These are phyloP conservation scores for Chlamydomonas schloesseri DNA, from an alignment of 139 green algal genomes.

Conservation along the genomic window DNA sequence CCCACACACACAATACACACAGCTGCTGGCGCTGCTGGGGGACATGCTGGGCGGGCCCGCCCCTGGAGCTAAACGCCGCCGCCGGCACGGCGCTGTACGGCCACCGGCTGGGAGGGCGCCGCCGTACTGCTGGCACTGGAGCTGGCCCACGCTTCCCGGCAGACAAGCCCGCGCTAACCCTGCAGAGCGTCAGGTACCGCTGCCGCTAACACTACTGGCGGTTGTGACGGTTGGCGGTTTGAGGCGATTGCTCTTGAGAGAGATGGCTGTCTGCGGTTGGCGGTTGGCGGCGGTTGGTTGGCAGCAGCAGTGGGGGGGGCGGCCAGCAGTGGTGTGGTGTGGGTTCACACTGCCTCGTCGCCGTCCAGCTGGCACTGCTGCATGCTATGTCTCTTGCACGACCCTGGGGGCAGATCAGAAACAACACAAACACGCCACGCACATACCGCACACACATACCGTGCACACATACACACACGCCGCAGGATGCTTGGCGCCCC, in stretches of 20 bases:
- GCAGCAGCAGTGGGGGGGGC: no score
- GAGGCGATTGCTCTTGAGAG: neutral
- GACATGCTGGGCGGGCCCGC: neutral
- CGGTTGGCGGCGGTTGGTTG: no score
- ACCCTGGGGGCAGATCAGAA: no score
- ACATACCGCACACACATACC: neutral
- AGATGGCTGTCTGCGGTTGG: no score
- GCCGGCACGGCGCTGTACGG: slow-evolving; percentile 9
- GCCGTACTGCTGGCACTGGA: slow-evolving; percentile 21
- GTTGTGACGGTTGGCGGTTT: neutral
- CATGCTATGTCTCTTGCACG: no score
- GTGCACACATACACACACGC: neutral
- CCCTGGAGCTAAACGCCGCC: slow-evolving; percentile 12
- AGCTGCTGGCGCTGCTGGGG: neutral
- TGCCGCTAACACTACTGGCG: no score
- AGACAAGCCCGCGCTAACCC: slow-evolving; percentile 16
- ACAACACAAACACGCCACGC: no score
- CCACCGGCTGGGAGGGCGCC: neutral
- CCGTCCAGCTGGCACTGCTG: no score
- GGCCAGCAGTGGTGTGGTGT: no score
- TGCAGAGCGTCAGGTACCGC: slow-evolving; percentile 36
- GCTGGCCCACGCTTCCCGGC: slow-evolving; percentile 11
- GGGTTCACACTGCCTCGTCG: no score
- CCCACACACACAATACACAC: no score
- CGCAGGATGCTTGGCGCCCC: neutral